phyloP scores from a whole-genome alignment of 2,329 filamentous ascomycete genomes.

The Gnomoniopsis sp. region DNA sequence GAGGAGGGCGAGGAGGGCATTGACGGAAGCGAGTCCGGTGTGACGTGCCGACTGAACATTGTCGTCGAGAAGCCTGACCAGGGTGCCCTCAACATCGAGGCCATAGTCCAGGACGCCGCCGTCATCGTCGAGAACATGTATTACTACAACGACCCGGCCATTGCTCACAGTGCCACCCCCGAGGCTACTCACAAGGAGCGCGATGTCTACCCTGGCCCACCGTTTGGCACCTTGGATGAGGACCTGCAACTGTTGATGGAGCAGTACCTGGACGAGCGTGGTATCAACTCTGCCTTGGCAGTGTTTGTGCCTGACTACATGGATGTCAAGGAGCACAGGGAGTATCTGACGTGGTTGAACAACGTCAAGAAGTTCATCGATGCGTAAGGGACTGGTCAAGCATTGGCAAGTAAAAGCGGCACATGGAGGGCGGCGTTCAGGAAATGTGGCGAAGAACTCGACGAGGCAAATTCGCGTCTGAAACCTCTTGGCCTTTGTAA shows the following conservation, averaged over 20 bases:
- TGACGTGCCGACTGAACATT: slow-evolving; percentile 81
- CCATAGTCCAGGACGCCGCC: slow-evolving; percentile 78
- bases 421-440: not conserved
- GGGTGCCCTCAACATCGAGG: slow-evolving; percentile 83
- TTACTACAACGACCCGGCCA: slow-evolving; percentile 74
- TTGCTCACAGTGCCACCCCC: slow-evolving; percentile 72
- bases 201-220: slow-evolving; percentile 82
- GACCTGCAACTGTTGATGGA: slow-evolving; percentile 91
- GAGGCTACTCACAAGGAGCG: slow-evolving; percentile 75
- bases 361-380: slow-evolving; percentile 84
- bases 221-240: slow-evolving; percentile 92
- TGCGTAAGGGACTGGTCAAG: slow-evolving; percentile 42
- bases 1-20: slow-evolving; percentile 53
- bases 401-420: not conserved
- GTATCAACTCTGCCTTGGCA: slow-evolving; percentile 81
- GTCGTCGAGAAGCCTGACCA: slow-evolving; percentile 83
- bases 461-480: not conserved
- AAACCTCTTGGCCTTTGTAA: not conserved
- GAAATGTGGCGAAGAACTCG: not conserved
- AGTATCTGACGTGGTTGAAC: slow-evolving; percentile 88
- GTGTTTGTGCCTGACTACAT: slow-evolving; percentile 95
- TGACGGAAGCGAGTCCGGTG: slow-evolving; percentile 51
- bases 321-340: slow-evolving; percentile 96
- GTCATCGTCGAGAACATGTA: slow-evolving; percentile 89
- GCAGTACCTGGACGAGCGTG: slow-evolving; percentile 91